Base-by-base conservation (phyloP, 2,329 filamentous ascomycete genomes). In the Diatrype stigma region DNA sequence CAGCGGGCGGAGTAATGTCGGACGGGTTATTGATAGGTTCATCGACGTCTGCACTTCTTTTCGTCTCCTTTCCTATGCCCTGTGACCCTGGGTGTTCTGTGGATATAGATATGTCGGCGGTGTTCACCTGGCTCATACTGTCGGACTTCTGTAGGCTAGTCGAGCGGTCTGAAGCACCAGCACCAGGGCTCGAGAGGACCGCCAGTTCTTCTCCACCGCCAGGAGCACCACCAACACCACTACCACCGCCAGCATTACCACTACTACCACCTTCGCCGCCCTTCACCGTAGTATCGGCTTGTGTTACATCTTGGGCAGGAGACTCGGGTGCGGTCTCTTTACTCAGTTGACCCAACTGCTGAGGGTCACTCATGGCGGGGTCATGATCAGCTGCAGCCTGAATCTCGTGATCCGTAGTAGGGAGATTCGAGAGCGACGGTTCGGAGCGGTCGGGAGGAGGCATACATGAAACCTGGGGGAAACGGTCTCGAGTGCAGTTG, bases 301-400 rank as follows among this genome's bases (percentile, higher is more conserved):
- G 48, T 28, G 45, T 19, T 51, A 50, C 42, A 47, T 42, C 40
- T 60, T 50, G n/a, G 44, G 35, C 11, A 49, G 46, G 47, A 52
- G 35, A 42, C 42, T 54, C 45, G 48, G 56, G 53, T 28, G 58
- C 50, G 42, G 46, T 56, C 37, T 40, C 44, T 50, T 52, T 54
- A 49, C 58, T 50, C 54, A 52, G 56, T 48, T 40, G 51, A 46
- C 54, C 50, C 46, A 47, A 48, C 38, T 55, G 54, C 56, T 63
- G 63, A 48, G 51, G 56, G 53, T 56, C 48, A 49, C 58, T 64
- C 63, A 65, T 65, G 59, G 61, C 55, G 60, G 61, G 55, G 58
- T 63, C 63, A 65, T 65, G 59, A 51, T 60, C 53, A 56, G 56
- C 58, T 35, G 56, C 37, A 42, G 52, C 50, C 21, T 49, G 32